A percentile compares a stretch with the other conserved stretches of the same genome.
phyloP scores from a whole-genome alignment of 495 filamentous ascomycete genomes.

The Bathelium albidoporum region DNA sequence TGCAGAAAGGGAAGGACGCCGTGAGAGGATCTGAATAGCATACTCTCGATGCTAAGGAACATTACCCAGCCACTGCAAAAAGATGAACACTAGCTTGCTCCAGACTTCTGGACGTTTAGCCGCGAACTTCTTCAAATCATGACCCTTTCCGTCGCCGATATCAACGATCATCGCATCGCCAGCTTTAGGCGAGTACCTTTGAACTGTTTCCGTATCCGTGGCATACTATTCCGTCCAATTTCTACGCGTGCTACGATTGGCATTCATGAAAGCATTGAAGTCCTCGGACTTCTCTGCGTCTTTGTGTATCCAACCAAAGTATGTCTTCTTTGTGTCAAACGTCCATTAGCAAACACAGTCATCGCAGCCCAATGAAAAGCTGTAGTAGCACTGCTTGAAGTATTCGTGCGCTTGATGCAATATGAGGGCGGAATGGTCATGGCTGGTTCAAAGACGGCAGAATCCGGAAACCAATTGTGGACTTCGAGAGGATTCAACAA shows the following conservation, averaged over 20 bases:
- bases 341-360: neutral
- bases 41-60: too few relatives aligned
- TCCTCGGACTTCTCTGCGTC: neutral
- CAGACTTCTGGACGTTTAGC: neutral
- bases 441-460: neutral
- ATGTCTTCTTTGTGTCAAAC: slow-evolving; percentile 1
- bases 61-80: too few relatives aligned
- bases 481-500: neutral
- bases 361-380: neutral
- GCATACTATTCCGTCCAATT: slow-evolving; percentile 12
- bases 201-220: slow-evolving; percentile 1
- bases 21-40: too few relatives aligned
- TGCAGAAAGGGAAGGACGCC: too few relatives aligned
- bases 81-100: neutral
- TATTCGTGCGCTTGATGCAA: neutral
- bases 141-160: slow-evolving; percentile 11
- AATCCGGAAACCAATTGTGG: neutral
- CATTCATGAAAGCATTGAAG: slow-evolving; percentile 13
- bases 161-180: slow-evolving; percentile 11
- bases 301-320: neutral
- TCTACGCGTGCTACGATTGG: neutral
- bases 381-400: neutral
- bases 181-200: neutral
- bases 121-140: slow-evolving; percentile 9
- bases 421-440: neutral